Base-by-base conservation (phyloP, 1,284 basidiomycete species). In the Ganoderma lucidum region DNA sequence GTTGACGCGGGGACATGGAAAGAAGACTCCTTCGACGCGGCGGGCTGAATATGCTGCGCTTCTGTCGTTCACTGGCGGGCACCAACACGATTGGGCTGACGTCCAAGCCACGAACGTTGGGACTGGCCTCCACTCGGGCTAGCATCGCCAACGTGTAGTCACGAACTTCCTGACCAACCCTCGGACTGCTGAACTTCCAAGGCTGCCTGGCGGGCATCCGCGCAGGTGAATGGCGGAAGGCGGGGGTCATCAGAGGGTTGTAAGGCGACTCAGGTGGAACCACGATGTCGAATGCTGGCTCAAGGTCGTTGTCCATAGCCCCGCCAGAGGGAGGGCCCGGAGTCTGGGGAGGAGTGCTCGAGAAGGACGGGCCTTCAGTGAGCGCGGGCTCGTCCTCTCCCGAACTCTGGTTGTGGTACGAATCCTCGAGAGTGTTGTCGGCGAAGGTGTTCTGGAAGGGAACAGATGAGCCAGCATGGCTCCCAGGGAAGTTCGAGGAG, bases 181-280 rank as follows among this genome's bases (percentile, higher is more conserved):
- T 91, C 19, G 89, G 87, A 62, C 53, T 69, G 17, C 28, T 28
- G 77, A 88, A 93, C 45, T 90, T 87, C 92, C 92, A 93, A 6
- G 92, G 91, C 69, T 92, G 91, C 72, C 91, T 88, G 23, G 88
- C 90, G 8, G 90, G 90, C 28, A 90, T 84, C 8, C 86, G 89
- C 0, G 88, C 86, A 14, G 91, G 89, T 8, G 90, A 92, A 76
- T 93, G 91, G 55, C 90, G 88, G 79, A 93, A 93, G 6, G 90
- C 86, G 0, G 92, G 92, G 0, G 92, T 93, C 41, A 86, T 80
- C 12, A 87, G 83, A 44, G 92, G 92, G 75, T 93, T 86, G 70
- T 93, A 93, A 2, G 92, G 92, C 1, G 92, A 92, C 70, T 87
- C 83, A 9, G 89, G 88, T 61, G 89, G 81, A 41, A 83, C 75